A percentile compares a stretch with the other conserved stretches of the same genome.
Evolutionary conservation across 2,329 filamentous ascomycete species (phyloP).

Genomic region (Neodidymelliopsis sp.): DNA sequence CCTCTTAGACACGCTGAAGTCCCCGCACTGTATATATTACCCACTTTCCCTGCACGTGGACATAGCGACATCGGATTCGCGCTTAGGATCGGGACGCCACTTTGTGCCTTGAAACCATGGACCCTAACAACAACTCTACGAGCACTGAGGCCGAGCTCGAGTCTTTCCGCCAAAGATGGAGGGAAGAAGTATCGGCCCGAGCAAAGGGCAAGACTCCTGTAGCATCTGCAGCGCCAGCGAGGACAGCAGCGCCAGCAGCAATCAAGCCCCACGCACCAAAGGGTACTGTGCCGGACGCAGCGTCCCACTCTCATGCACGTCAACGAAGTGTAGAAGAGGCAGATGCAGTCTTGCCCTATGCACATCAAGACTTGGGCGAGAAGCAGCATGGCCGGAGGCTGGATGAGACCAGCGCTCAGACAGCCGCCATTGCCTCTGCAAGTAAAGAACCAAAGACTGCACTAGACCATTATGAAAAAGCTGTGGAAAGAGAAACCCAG

Average conservation of each 20-base stretch:
- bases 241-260: constrained; percentile 25
- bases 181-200: constrained; percentile 73
- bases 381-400: constrained; percentile 54
- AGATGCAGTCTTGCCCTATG: constrained; percentile 52
- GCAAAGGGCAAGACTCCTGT: constrained; percentile 46
- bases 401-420: constrained; percentile 51
- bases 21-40: constrained; percentile 13
- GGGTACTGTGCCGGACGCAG: constrained; percentile 33
- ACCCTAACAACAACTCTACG: constrained; percentile 29
- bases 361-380: constrained; percentile 56
- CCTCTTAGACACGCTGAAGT: constrained; percentile 24
- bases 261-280: constrained; percentile 34
- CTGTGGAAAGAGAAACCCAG: constrained; percentile 84
- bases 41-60: constrained; percentile 19
- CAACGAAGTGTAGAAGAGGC: constrained; percentile 43
- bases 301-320: constrained; percentile 33
- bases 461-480: constrained; percentile 90
- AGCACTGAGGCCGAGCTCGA: constrained; percentile 73
- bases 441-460: constrained; percentile 72
- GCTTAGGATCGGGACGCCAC: constrained; percentile 33
- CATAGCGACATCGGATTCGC: constrained; percentile 40
- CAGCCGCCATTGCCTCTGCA: constrained; percentile 37
- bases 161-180: constrained; percentile 85
- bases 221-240: constrained; percentile 22
- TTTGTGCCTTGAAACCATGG: constrained; percentile 23